These are phyloP conservation scores for Vicia sativa DNA, from an alignment of 306 rosid genomes.

Conservation along the genomic window DNA sequence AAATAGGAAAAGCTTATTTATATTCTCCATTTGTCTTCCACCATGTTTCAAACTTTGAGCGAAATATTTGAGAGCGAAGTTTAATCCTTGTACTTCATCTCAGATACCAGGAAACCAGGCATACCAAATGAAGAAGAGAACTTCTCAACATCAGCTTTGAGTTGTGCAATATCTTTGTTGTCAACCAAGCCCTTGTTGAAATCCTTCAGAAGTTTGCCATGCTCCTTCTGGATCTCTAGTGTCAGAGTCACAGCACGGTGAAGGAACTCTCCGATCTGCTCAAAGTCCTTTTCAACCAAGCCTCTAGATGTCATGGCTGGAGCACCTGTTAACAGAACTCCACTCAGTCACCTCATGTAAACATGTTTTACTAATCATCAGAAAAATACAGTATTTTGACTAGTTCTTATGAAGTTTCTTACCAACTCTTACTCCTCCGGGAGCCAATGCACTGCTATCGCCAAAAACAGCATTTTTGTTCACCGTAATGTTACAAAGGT, in stretches of 20 bases:
- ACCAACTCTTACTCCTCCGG: constrained; percentile 96
- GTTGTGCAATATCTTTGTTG: constrained; percentile 81
- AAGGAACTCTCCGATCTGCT: constrained; percentile 91
- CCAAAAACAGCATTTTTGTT: constrained; percentile 97
- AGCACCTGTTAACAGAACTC: constrained; percentile 57
- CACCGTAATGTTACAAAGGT: constrained; percentile 84
- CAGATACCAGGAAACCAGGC: constrained; percentile 79
- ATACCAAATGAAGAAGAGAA: constrained; percentile 72
- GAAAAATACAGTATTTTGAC: not conserved
- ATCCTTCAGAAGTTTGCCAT: constrained; percentile 91
- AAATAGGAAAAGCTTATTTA: constrained; percentile 28
- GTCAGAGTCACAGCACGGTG: constrained; percentile 84
- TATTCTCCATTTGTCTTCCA: constrained; percentile 2
- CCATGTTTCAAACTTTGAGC: not conserved
- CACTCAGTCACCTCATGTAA: constrained; percentile 13
- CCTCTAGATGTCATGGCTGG: constrained; percentile 99
- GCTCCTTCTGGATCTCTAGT: constrained; percentile 80
- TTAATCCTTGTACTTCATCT: constrained; percentile 93
- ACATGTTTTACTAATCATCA: not conserved
- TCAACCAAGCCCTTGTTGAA: constrained; percentile 90
- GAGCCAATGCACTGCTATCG: constrained; percentile 98
- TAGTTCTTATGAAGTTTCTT: constrained; percentile 35
- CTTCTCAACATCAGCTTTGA: constrained; percentile 89
- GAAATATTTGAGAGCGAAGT: constrained; percentile 14
- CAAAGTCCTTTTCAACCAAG: constrained; percentile 90